These are phyloP conservation scores for Saccharomyces eubayanus DNA, from an alignment of 805 yeast genomes.

Conservation along the genomic window DNA sequence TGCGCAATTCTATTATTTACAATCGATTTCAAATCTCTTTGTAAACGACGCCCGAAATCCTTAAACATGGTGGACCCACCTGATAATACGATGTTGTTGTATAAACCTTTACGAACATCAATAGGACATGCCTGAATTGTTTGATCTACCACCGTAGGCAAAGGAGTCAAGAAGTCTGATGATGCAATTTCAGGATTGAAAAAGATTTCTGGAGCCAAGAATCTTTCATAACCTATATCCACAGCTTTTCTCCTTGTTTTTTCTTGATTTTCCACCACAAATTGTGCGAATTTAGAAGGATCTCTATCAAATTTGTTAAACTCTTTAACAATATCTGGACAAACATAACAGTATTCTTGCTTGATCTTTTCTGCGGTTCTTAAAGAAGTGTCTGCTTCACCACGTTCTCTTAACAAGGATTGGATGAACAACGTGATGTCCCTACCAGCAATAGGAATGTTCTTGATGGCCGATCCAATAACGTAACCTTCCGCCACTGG, in stretches of 20 bases:
- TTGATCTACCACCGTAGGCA: constrained; percentile 91
- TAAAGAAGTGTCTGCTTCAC: constrained; percentile 86
- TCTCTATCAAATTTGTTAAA: constrained; percentile 90
- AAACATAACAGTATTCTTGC: constrained; percentile 93
- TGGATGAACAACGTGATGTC: constrained; percentile 94
- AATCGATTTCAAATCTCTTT: constrained; percentile 80
- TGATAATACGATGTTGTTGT: constrained; percentile 88
- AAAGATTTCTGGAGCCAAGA: constrained; percentile 97
- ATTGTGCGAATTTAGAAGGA: constrained; percentile 88
- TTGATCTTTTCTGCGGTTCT: constrained; percentile 95
- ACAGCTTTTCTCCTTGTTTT: constrained; percentile 57
- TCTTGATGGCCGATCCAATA: constrained; percentile 93
- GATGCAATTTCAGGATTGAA: constrained; percentile 97
- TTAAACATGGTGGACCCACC: constrained; percentile 99
- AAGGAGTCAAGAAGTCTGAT: constrained; percentile 88
- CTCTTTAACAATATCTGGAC: constrained; percentile 96
- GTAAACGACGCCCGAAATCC: constrained; percentile 95
- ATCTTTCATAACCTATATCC: constrained; percentile 96
- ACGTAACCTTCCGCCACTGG: constrained; percentile 99
- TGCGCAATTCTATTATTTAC: constrained; percentile 82
- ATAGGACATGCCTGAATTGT: constrained; percentile 94
- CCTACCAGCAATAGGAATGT: constrained; percentile 97
- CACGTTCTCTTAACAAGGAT: constrained; percentile 88
- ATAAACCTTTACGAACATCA: constrained; percentile 94
- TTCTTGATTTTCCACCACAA: constrained; percentile 71